A percentile compares a stretch with the other conserved stretches of the same genome.
Evolutionary conservation across 2,329 filamentous ascomycete genomes (phyloP).

Genomic region (Talaromyces rugulosus): DNA sequence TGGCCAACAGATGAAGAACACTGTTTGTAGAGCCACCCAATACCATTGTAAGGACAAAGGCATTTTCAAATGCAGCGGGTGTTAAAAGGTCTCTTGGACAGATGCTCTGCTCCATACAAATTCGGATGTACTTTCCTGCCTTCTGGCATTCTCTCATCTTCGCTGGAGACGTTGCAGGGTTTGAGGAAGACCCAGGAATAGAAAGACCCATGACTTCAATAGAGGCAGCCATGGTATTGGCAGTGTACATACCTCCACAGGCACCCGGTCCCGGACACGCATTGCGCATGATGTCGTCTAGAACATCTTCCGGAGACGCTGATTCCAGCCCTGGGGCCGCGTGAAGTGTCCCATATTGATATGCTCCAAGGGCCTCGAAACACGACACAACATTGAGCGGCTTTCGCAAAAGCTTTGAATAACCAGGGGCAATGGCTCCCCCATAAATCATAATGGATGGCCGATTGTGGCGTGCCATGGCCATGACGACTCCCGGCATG

Average conservation of each 20-base stretch:
- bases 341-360: slow-evolving; percentile 82
- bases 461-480: slow-evolving; percentile 90
- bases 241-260: slow-evolving; percentile 82
- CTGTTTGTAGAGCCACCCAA: slow-evolving; percentile 83
- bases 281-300: slow-evolving; percentile 77
- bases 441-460: slow-evolving; percentile 98
- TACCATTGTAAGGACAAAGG: slow-evolving; percentile 77
- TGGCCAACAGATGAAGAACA: slow-evolving; percentile 78
- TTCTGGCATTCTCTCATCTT: slow-evolving; percentile 70
- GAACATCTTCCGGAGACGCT: no score
- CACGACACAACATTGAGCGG: slow-evolving; percentile 85
- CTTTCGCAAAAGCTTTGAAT: slow-evolving; percentile 67
- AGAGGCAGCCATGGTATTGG: slow-evolving; percentile 70
- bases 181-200: slow-evolving; percentile 76
- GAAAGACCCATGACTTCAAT: slow-evolving; percentile 73
- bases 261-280: slow-evolving; percentile 82
- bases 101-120: slow-evolving; percentile 71
- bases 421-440: slow-evolving; percentile 88
- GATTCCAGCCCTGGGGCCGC: slow-evolving; percentile 72
- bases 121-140: slow-evolving; percentile 69
- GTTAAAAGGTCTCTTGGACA: slow-evolving; percentile 74
- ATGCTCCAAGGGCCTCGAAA: slow-evolving; percentile 96
- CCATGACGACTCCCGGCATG: slow-evolving; percentile 90
- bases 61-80: slow-evolving; percentile 75
- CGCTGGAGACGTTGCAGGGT: slow-evolving; percentile 66